A percentile compares a stretch with the other conserved stretches of the same genome.
Conservation (phyloP, 2,329 filamentous ascomycete species). For the Aspergillus intermedius region DNA sequence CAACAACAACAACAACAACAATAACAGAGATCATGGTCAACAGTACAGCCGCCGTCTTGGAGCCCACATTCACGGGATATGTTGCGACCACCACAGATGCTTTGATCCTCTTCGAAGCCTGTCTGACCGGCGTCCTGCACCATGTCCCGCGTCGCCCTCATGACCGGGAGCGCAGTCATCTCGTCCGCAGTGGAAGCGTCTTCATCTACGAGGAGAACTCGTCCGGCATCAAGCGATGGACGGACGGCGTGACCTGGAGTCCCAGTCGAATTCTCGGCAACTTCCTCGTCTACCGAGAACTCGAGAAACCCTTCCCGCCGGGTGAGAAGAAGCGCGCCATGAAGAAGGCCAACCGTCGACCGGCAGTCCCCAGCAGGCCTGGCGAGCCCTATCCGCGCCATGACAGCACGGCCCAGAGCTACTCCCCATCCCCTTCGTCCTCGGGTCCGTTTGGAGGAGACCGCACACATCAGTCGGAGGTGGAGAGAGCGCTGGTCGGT, state of each 20-base stretch:
- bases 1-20: conserved; percentile 1
- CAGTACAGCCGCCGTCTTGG: conserved; percentile 44
- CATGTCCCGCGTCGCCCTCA: conserved; percentile 80
- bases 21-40: conserved; percentile 31
- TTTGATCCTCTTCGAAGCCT: conserved; percentile 72
- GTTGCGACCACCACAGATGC: conserved; percentile 68
- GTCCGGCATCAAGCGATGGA: conserved; percentile 91
- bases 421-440: conserved; percentile 35
- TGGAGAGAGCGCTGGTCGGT: conserved; percentile 61
- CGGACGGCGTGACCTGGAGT: conserved; percentile 85
- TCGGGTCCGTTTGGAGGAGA: conserved; percentile 28
- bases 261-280: conserved; percentile 80
- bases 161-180: conserved; percentile 68
- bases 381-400: conserved; percentile 48
- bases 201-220: conserved; percentile 90
- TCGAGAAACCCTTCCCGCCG: conserved; percentile 68
- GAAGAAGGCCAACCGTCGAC: conserved; percentile 56
- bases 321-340: conserved; percentile 80
- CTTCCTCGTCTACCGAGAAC: conserved; percentile 77
- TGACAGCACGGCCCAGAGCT: conserved; percentile 32
- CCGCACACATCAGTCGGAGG: conserved; percentile 37
- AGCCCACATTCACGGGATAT: conserved; percentile 62
- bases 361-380: conserved; percentile 38
- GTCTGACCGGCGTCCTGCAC: conserved; percentile 60
- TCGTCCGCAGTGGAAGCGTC: conserved; percentile 77